These are phyloP conservation scores for Helotiales sp. DNA, from an alignment of 2,329 filamentous ascomycete genomes.

Conservation along the genomic window DNA sequence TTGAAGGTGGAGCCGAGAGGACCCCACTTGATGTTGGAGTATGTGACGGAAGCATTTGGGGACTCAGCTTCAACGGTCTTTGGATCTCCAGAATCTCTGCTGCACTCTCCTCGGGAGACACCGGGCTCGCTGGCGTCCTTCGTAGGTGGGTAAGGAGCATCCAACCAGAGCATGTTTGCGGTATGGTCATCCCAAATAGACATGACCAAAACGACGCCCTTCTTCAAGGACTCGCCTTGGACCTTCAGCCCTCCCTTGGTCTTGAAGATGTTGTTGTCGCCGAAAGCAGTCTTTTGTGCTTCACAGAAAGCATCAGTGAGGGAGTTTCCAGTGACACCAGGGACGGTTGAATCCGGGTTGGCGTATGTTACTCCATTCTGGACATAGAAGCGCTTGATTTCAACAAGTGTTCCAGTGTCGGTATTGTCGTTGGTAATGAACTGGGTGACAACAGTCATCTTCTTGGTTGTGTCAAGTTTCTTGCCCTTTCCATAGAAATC, in stretches of 20 bases:
- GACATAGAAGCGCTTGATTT: slow-evolving; percentile 62
- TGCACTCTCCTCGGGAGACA: slow-evolving; percentile 59
- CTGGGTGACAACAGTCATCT: slow-evolving; percentile 64
- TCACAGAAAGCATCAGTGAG: slow-evolving; percentile 64
- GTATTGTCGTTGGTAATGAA: slow-evolving; percentile 59
- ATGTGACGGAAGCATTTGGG: slow-evolving; percentile 52
- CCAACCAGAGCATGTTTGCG: slow-evolving; percentile 77
- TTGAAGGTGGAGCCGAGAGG: slow-evolving; percentile 42
- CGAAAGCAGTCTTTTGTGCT: slow-evolving; percentile 59
- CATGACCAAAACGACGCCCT: slow-evolving; percentile 68
- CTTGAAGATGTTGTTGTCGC: slow-evolving; percentile 58
- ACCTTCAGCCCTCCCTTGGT: slow-evolving; percentile 59
- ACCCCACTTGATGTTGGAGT: slow-evolving; percentile 45
- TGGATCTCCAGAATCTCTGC: slow-evolving; percentile 57
- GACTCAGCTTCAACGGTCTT: slow-evolving; percentile 52
- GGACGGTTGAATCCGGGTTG: slow-evolving; percentile 53
- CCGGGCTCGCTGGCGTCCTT: slow-evolving; percentile 51
- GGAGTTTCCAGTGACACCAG: slow-evolving; percentile 55
- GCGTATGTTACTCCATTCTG: slow-evolving; percentile 58
- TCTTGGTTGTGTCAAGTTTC: slow-evolving; percentile 56
- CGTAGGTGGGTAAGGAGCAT: slow-evolving; percentile 65
- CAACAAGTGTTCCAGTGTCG: slow-evolving; percentile 54
- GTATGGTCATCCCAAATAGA: slow-evolving; percentile 62
- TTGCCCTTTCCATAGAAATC: slow-evolving; percentile 60
- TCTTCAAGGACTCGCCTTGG: slow-evolving; percentile 59